Evolutionary conservation across 2,329 filamentous ascomycete species (phyloP).

Genomic region (Diatrype stigma): DNA sequence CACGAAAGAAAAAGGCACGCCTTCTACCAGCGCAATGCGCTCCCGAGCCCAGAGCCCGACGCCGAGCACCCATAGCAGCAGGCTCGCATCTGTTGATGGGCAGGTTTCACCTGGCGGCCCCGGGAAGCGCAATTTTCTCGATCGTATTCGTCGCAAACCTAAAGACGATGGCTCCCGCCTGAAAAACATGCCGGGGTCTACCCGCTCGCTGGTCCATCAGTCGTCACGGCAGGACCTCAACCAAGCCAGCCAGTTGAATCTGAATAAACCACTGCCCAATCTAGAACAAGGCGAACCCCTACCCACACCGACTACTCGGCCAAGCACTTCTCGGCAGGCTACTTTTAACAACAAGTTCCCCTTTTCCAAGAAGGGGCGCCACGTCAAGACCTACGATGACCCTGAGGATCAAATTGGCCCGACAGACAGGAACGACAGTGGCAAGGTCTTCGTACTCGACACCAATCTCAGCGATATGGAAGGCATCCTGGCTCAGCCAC

Average conservation of each 20-base stretch:
- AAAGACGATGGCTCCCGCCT: constrained; percentile 49
- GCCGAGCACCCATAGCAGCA: constrained; percentile 61
- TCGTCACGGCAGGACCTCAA: constrained; percentile 44
- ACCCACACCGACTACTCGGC: constrained; percentile 17
- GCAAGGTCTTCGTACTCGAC: constrained; percentile 71
- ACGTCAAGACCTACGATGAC: constrained; percentile 45
- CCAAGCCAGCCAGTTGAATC: constrained; percentile 35
- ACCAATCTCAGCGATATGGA: constrained; percentile 89
- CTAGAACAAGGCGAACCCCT: constrained; percentile 17
- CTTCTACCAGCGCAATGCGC: constrained; percentile 35
- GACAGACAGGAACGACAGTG: constrained; percentile 55
- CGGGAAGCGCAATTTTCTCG: constrained; percentile 47
- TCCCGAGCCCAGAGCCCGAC: constrained; percentile 76
- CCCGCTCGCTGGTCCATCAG: constrained; percentile 48
- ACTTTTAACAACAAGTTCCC: constrained; percentile 62
- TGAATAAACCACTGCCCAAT: constrained; percentile 30
- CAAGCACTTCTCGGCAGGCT: constrained; percentile 34
- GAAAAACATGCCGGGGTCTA: constrained; percentile 47
- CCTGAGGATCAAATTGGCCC: constrained; percentile 57
- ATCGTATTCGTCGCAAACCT: constrained; percentile 47
- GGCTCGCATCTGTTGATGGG: constrained; percentile 45
- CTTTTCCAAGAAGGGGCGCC: constrained; percentile 54
- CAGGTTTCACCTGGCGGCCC: constrained; percentile 57
- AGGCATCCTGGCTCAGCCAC: constrained; percentile 73
- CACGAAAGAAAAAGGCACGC: constrained; percentile 50